phyloP scores from a whole-genome alignment of 345 rosid genomes.

The Firmiana major region DNA sequence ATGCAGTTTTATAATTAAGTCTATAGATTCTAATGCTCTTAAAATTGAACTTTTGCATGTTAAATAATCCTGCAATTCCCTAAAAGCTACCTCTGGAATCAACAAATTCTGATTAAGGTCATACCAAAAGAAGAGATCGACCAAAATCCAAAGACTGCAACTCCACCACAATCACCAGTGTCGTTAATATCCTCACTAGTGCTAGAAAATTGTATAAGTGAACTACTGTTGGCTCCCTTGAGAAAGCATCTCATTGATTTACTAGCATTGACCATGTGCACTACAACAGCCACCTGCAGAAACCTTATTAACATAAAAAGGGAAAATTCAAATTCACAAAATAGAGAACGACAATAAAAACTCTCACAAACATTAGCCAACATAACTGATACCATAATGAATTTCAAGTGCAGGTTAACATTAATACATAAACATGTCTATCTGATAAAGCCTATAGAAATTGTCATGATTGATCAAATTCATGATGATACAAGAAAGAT shows the following conservation, averaged over 20 bases:
- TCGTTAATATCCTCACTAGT: constrained; percentile 47
- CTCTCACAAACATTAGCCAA: neutral
- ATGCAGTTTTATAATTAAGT: neutral
- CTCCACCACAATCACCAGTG: constrained; percentile 70
- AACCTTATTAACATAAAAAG: no score
- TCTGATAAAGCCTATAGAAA: neutral
- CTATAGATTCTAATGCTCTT: neutral
- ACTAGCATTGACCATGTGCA: constrained; percentile 54
- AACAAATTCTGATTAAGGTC: constrained; percentile 2
- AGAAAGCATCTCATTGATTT: constrained; percentile 63
- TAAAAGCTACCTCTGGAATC: neutral
- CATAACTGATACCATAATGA: neutral
- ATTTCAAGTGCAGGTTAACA: neutral
- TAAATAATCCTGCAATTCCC: neutral
- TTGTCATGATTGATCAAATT: neutral
- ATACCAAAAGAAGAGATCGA: constrained; percentile 63
- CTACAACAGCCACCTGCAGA: constrained; percentile 51
- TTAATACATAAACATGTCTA: neutral
- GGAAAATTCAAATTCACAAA: neutral
- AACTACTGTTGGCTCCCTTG: constrained; percentile 42
- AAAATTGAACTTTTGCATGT: neutral
- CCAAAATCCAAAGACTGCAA: constrained; percentile 61
- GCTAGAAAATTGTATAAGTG: constrained; percentile 60
- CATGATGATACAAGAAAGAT: neutral
- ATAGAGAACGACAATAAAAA: neutral